Evolutionary conservation across 2,329 filamentous ascomycete species (phyloP).

Genomic region (Penicillium sp.): DNA sequence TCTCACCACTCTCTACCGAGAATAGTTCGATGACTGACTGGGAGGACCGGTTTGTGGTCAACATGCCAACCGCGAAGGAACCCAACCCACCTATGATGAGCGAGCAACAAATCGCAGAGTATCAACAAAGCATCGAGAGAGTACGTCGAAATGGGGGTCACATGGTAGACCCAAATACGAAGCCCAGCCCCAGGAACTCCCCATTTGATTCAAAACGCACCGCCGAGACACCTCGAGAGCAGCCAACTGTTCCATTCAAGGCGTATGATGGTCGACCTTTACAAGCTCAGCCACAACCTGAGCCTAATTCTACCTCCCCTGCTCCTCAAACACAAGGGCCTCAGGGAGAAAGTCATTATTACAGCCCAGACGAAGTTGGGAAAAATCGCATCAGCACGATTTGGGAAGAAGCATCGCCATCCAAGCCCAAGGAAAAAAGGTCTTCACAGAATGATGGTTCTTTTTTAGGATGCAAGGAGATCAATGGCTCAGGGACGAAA

Average conservation of each 20-base stretch:
- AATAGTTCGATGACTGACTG: conserved; percentile 30
- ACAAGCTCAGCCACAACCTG: conserved; percentile 6
- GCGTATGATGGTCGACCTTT: conserved; percentile 17
- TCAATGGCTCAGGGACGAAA: conserved; percentile 29
- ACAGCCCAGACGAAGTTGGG: conserved; percentile 38
- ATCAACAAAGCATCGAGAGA: conserved; percentile 35
- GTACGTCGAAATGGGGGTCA: conserved; percentile 27
- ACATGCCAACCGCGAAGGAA: conserved; percentile 42
- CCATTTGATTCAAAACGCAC: conserved; percentile 23
- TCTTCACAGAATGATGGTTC: conserved; percentile 28
- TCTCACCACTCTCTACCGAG: conserved; percentile 30
- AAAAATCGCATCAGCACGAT: conserved; percentile 35
- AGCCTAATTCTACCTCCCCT: conserved; percentile 4
- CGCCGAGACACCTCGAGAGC: not conserved
- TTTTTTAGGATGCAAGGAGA: conserved; percentile 41
- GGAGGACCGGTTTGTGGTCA: conserved; percentile 41
- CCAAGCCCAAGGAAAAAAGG: conserved; percentile 20
- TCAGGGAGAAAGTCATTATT: conserved; percentile 26
- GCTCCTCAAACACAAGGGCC: conserved; percentile 4
- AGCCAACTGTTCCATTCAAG: conserved; percentile 1
- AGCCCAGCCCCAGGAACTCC: conserved; percentile 29
- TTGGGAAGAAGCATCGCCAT: conserved; percentile 29
- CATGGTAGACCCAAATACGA: conserved; percentile 29
- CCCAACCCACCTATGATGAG: conserved; percentile 40
- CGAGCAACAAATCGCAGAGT: conserved; percentile 35